phyloP scores from a whole-genome alignment of 2,329 filamentous ascomycete species.

The Cyclaneusma minus region DNA sequence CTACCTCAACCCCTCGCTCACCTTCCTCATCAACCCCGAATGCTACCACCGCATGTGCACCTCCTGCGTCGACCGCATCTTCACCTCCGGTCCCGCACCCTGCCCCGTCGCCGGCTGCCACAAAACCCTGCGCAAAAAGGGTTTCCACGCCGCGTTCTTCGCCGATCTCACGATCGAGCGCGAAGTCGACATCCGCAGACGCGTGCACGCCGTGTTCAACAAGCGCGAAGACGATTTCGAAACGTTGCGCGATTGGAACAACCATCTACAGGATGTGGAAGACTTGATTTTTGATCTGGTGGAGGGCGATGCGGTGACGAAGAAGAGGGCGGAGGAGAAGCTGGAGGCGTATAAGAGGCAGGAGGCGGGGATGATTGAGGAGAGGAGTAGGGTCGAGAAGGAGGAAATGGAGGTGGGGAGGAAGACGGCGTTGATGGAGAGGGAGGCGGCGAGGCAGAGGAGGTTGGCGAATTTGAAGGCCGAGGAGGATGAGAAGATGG shows the following conservation, averaged over 20 bases:
- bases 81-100: constrained; percentile 77
- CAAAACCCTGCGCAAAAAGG: constrained; percentile 69
- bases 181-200: constrained; percentile 79
- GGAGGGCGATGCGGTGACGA: constrained; percentile 44
- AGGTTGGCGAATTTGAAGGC: constrained; percentile 49
- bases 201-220: constrained; percentile 73
- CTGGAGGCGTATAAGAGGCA: constrained; percentile 58
- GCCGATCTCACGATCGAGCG: constrained; percentile 76
- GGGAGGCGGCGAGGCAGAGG: constrained; percentile 47
- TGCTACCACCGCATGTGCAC: constrained; percentile 99
- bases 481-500: constrained; percentile 53
- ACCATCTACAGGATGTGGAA: constrained; percentile 90
- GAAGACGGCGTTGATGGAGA: constrained; percentile 44
- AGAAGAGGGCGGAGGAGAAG: constrained; percentile 26
- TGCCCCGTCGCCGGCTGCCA: constrained; percentile 85
- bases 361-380: constrained; percentile 54
- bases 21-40: constrained; percentile 92
- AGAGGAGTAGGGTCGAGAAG: constrained; percentile 36
- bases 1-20: constrained; percentile 87
- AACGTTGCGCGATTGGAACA: constrained; percentile 68
- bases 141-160: constrained; percentile 81
- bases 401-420: constrained; percentile 38
- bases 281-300: constrained; percentile 81
- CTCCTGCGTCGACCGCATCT: constrained; percentile 87
- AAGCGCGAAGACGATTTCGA: constrained; percentile 84